Evolutionary conservation across 768 basidiomycete genomes (phyloP).

Genomic region (Pholiota microspora): DNA sequence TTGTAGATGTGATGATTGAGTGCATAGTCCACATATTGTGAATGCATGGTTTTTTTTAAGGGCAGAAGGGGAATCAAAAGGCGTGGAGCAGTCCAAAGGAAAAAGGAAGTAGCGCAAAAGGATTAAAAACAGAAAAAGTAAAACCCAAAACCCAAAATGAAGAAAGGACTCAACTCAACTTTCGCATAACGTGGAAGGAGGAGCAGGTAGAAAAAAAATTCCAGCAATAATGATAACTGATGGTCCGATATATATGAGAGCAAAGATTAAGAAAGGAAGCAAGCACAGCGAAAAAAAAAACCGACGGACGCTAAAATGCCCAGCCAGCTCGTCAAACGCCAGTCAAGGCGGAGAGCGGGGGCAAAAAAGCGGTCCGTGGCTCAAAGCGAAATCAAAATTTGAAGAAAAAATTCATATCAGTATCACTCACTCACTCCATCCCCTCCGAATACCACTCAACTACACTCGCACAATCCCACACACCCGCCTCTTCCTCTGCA

Average conservation of each 20-base stretch:
- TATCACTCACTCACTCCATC: neutral
- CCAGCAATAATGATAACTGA: neutral
- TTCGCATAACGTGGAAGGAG: neutral
- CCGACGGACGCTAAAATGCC: neutral
- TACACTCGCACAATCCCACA: conserved; percentile 6
- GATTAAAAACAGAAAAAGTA: neutral
- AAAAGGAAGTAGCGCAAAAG: too few species aligned
- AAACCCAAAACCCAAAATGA: neutral
- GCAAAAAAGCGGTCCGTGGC: neutral
- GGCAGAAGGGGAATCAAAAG: neutral
- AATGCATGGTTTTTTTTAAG: neutral
- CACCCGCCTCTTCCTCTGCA: neutral
- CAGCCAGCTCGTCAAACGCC: conserved; percentile 6
- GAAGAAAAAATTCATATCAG: too few species aligned
- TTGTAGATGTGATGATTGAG: neutral
- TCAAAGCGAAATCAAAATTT: too few species aligned
- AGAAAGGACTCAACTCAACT: conserved; percentile 4
- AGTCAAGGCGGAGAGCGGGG: conserved; percentile 8
- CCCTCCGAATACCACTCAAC: conserved; percentile 6
- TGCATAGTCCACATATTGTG: neutral
- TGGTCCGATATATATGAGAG: too few species aligned
- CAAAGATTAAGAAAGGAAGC: neutral
- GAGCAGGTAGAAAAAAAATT: neutral
- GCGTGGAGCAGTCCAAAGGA: neutral
- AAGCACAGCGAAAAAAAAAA: neutral